Evolutionary conservation across 2,329 filamentous ascomycete genomes (phyloP), one percentile per base, ranked within the genome.

Genomic region (Cadophora gregata): DNA sequence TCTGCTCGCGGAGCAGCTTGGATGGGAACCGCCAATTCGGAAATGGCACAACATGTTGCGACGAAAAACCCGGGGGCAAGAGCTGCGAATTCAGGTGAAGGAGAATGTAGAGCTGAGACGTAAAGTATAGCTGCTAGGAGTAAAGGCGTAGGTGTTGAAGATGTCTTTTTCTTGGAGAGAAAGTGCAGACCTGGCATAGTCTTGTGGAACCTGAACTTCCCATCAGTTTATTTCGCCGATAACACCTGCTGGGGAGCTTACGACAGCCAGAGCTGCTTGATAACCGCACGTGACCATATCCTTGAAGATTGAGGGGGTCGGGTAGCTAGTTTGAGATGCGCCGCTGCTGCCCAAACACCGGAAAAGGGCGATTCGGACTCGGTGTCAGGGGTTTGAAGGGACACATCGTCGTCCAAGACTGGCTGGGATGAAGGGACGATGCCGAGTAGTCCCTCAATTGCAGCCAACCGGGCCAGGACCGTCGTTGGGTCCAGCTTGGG

Each of bases 161-260:
- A 82, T 0, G 75, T 79, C 69, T 80, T 78, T 36, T 79, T 81
- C 24, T 76, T 77, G 0, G 81, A 80, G 12, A 82, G 75, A 59
- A 82, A 83, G 67, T 82, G 81, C 3, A 83, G 70, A 0, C 80
- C 79, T 0, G 79, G 80, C 77, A 82, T 81, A 38, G 77, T 79
- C 36, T 80, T 79, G 64, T 83, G 78, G 59, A 82, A 82, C 4
- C 79, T 81, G 53, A 7, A 53, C 33, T n/a, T 45, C 25, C 48
- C 66, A 29, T 63, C 21, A 25, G n/a, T 27, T 60, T n/a, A 56
- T n/a, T 29, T 42, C 21, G 33, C 27, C 33, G 16, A 8, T 29
- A 25, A 6, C 3, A 31, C 14, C 42, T 45, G 29, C 21, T 16
- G 12, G n/a, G 27, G 4, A 27, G 25, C 72, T 65, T 68, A 77